Base-by-base conservation (phyloP, 148 eudicot genomes). In the Chenopodium album region DNA sequence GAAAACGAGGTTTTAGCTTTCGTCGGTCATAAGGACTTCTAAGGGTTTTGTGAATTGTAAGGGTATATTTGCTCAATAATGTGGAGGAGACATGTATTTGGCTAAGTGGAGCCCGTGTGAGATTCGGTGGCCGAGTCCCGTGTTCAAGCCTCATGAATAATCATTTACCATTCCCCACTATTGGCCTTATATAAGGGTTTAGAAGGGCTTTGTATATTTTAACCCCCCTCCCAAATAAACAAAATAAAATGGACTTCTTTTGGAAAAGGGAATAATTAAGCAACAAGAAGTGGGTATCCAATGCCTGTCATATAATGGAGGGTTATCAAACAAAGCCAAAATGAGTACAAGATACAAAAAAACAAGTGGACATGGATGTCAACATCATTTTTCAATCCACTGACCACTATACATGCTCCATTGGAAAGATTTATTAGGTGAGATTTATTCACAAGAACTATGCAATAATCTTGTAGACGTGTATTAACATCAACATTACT, bases 281-380 rank as follows among this genome's bases (percentile, higher is more conserved):
- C 60, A 73, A 41, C 54, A 44, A 73, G 76, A 9, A 22, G 75
- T 72, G 32, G 75, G 76, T 73, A 73, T 73, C 76, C 76, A 48
- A 73, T 73, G 76, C 76, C 48, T 48, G 76, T 73, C 59, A 73
- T 11, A 4, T 26, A 46, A 22, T 29, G 59, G 60, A 23, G 20
- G 9, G 41, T 3, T 48, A 72, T 22, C 11, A 29, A 28, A 28
- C 4, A 67, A 67, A 29, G 17, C 20, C 17, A 67, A 67, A 29
- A 26, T 11, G 32, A 56, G 16, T 56, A 32, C 2, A 66, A 66
- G 28, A 32, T 0, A 41, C 9, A 47, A 23, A 46, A 2, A 73
- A n/a, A 14, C 28, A 44, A 73, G 34, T 48, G 3, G 52, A 10
- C 13, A 37, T 28, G 16, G 37, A 29, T 28, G 71, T 67, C 71